Base-by-base conservation (phyloP, 23 red algal genomes). In the Chondrus crispus region DNA sequence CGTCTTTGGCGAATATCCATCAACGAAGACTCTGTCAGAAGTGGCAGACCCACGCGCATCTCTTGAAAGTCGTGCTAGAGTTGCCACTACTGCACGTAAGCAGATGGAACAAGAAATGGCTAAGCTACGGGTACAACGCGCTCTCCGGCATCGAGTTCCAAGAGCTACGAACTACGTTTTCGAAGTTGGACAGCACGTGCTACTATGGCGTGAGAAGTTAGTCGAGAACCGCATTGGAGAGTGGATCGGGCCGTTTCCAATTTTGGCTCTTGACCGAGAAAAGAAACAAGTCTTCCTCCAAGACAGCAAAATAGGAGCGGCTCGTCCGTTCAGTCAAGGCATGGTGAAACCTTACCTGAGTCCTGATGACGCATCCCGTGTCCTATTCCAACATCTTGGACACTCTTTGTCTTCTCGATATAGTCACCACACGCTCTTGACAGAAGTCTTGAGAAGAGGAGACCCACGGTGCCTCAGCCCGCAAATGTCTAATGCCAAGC, bases 141-240 rank as follows among this genome's bases (percentile, higher is more conserved):
- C 66, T 20, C 26, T 72, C 14, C 0, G 66, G 16, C 66, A 72
- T 38, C 22, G 26, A 29, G 66, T 72, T 38, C 66, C 66, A 48
- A 26, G 44, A 0, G 71, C 71, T 24, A 38, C 38, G 22, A 37
- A 77, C 43, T 10, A 39, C 38, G 43, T 37, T 38, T 77, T 46
- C 38, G 44, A 24, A 14, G 71, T 77, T 24, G 1, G 71, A 48
- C 9, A 47, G 32, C 38, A 38, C 13, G 71, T 77, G 46, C 78
- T 54, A 16, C 45, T 83, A 52, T 83, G 78, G 78, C 55, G 78
- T 24, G 78, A 83, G 52, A 83, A 38, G 41, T n/a, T 83, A 28
- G 46, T 83, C 28, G 51, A 53, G 26, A 62, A 60, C 52, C 1
- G 46, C 28, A 83, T 83, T 58, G 28, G 78, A 1, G 18, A 66